Conservation (phyloP, 1,284 basidiomycete species). For the Microbotryum lychnidis-dioicae region DNA sequence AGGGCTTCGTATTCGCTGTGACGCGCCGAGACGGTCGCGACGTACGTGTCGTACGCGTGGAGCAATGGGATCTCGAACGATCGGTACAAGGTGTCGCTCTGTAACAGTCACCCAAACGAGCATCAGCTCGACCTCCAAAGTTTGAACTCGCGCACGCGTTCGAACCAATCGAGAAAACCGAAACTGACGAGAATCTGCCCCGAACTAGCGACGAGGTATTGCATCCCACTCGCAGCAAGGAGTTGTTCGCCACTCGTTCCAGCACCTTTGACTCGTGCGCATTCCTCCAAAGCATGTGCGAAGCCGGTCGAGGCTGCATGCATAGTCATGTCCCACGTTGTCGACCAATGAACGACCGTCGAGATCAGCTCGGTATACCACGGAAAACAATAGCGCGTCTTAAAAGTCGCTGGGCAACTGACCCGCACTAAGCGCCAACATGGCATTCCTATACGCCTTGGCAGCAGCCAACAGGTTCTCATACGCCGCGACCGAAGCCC, state of each 20-base stretch:
- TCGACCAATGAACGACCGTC: background rate
- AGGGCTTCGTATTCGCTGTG: slow-evolving; percentile 33
- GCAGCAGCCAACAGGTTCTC: slow-evolving; percentile 23
- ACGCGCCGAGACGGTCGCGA: slow-evolving; percentile 15
- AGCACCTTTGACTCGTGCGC: slow-evolving; percentile 34
- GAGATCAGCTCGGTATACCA: too few relatives aligned
- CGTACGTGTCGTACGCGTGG: slow-evolving; percentile 31
- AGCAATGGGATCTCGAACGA: slow-evolving; percentile 33
- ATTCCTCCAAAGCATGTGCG: slow-evolving; percentile 29
- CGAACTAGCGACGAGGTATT: slow-evolving; percentile 33
- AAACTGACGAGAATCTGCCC: slow-evolving; percentile 29
- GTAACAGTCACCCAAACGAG: background rate
- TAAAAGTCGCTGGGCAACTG: slow-evolving; percentile 3
- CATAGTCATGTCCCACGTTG: background rate
- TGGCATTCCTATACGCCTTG: slow-evolving; percentile 31
- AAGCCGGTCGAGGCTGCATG: slow-evolving; percentile 20
- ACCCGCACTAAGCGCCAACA: slow-evolving; percentile 25
- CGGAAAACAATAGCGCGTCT: background rate
- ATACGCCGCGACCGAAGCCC: slow-evolving; percentile 29
- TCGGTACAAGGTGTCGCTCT: slow-evolving; percentile 34
- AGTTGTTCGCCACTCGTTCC: slow-evolving; percentile 29
- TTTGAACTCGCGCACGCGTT: too few relatives aligned
- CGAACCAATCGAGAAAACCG: too few relatives aligned
- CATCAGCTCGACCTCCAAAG: background rate
- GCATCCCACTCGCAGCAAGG: slow-evolving; percentile 32